phyloP scores from a whole-genome alignment of 2,329 filamentous ascomycete species.

The Camptophora hylomeconis region DNA sequence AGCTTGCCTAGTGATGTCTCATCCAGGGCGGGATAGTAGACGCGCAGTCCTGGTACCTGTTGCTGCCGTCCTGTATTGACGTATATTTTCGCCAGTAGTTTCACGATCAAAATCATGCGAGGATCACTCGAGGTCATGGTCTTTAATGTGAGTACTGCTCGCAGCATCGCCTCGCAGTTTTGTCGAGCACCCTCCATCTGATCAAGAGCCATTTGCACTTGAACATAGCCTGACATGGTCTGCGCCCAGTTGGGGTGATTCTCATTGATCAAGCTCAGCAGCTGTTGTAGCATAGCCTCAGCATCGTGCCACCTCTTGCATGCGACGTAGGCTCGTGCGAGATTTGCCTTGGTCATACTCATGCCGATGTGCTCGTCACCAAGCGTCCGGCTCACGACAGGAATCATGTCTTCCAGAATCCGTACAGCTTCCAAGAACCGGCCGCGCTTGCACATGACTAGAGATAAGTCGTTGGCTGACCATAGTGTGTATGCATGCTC shows the following conservation, averaged over 20 bases:
- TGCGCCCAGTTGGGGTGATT: constrained; percentile 16
- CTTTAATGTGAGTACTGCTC: too few species aligned
- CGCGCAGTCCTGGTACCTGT: too few species aligned
- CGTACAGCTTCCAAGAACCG: constrained; percentile 58
- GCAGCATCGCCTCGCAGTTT: constrained; percentile 10
- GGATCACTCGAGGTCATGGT: too few species aligned
- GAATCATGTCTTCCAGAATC: constrained; percentile 19
- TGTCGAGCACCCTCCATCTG: constrained; percentile 10
- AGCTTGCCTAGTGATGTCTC: too few species aligned
- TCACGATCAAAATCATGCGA: too few species aligned
- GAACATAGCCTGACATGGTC: constrained; percentile 14
- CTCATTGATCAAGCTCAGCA: constrained; percentile 6
- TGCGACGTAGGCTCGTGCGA: constrained; percentile 17
- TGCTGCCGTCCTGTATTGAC: too few species aligned
- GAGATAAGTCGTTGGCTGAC: constrained; percentile 13
- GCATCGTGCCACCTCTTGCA: constrained; percentile 13
- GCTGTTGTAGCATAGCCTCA: constrained; percentile 7
- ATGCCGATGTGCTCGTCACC: constrained; percentile 17
- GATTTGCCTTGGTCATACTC: constrained; percentile 20
- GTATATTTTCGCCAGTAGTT: too few species aligned
- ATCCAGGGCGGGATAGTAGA: too few species aligned
- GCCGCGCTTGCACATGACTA: constrained; percentile 11
- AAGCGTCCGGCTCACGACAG: constrained; percentile 14
- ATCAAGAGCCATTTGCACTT: constrained; percentile 11
- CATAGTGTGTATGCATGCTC: constrained; percentile 17